These are phyloP conservation scores for Fusarium nanum DNA, from an alignment of 2,329 filamentous ascomycete species.

Conservation along the genomic window DNA sequence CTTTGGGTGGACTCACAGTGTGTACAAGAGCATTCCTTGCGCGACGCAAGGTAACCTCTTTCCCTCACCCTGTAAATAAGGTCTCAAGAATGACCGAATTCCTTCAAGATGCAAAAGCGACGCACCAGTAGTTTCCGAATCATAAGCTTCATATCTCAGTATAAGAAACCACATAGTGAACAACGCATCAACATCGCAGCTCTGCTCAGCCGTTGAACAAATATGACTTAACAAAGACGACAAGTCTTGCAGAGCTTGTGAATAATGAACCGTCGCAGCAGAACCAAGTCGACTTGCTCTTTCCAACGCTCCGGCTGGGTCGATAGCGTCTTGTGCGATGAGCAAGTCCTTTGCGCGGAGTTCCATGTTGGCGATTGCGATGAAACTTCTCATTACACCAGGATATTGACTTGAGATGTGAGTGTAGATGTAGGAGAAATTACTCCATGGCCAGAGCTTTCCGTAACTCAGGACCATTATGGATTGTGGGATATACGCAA, in stretches of 20 bases:
- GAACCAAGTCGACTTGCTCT: conserved; percentile 16
- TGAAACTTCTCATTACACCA: conserved; percentile 41
- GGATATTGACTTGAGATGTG: conserved; percentile 37
- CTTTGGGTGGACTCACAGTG: conserved; percentile 5
- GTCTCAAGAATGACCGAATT: conserved; percentile 31
- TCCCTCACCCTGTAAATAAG: conserved; percentile 19
- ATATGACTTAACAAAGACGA: conserved; percentile 29
- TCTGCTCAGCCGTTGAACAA: conserved; percentile 15
- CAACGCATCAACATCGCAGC: conserved; percentile 30
- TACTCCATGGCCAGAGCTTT: conserved; percentile 40
- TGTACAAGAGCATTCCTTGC: conserved; percentile 36
- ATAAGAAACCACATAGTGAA: conserved; percentile 44
- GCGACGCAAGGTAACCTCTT: conserved; percentile 30
- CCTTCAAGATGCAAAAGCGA: conserved; percentile 36
- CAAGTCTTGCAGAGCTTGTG: conserved; percentile 34
- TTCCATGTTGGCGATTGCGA: conserved; percentile 39
- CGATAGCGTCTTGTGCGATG: neutral
- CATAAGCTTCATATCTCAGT: conserved; percentile 31
- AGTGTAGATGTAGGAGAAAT: conserved; percentile 38
- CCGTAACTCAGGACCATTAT: conserved; percentile 38
- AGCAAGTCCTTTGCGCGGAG: conserved; percentile 28
- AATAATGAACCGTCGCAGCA: conserved; percentile 27
- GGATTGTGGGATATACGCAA: conserved; percentile 29
- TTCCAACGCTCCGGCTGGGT: neutral
- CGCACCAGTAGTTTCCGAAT: conserved; percentile 28